Evolutionary conservation across 179 eudicot genomes (phyloP).

Genomic region (Silene noctiflora): DNA sequence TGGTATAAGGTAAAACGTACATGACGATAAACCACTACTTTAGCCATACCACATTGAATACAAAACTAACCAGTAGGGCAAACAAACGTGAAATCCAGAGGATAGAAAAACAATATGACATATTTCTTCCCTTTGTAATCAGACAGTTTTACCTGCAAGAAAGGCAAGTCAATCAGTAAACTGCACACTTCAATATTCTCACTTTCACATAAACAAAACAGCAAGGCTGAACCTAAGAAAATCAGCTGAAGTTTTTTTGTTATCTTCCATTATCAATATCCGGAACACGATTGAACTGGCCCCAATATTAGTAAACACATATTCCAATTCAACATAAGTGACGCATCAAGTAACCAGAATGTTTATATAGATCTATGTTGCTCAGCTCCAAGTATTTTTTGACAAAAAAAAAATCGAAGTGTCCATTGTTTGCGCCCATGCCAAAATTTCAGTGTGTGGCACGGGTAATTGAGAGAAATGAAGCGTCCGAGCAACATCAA

Average conservation of each 20-base stretch:
- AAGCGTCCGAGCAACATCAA: background rate
- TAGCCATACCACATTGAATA: background rate
- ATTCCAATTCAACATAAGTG: background rate
- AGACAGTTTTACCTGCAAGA: constrained; percentile 87
- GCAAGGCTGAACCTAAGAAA: background rate
- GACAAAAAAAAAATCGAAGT: background rate
- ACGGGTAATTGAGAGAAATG: background rate
- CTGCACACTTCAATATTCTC: background rate
- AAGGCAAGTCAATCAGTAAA: constrained; percentile 2
- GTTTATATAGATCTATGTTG: background rate
- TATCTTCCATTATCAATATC: background rate
- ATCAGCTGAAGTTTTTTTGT: background rate
- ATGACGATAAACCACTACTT: background rate
- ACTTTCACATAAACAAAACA: background rate
- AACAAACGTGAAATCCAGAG: constrained; percentile 95
- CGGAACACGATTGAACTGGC: background rate
- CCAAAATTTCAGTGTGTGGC: background rate
- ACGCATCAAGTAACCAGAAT: background rate
- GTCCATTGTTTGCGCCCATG: background rate
- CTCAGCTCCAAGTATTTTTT: background rate
- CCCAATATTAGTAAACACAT: background rate
- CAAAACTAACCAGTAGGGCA: constrained; percentile 87
- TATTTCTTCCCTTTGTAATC: constrained; percentile 91
- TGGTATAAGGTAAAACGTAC: background rate
- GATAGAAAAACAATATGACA: constrained; percentile 92